Base-by-base conservation (phyloP, 139 green algal genomes). In the Chlamydomonas incerta region DNA sequence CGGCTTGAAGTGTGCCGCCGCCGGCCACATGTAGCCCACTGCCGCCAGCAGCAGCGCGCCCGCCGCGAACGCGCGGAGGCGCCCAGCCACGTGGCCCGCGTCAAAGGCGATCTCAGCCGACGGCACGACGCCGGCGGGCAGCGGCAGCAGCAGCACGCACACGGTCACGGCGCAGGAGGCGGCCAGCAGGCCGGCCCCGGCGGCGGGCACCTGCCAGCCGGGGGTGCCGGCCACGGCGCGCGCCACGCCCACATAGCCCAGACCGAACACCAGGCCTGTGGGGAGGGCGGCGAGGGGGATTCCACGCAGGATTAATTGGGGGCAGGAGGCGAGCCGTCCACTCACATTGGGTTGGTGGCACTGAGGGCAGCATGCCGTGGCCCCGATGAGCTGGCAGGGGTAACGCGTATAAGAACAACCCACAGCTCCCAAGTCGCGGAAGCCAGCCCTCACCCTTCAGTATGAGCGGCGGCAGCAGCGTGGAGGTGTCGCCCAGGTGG, bases 81-180 rank as follows among this genome's bases (percentile, higher is more conserved):
- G 37, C n/a, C 68, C 73, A 1, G 76, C 58, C 71, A 31, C 24
- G 31, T 35, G 72, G 68, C 73, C 72, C 26, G 80, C 31, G 34
- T 83, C 80, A 11, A 76, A 91, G 28, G 68, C 80, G 20, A 83
- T 86, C 9, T 87, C 69, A 0, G 88, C 81, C 62, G 81, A 57
- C 33, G 81, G 60, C 31, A 46, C 82, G 6, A 70, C 8, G 0
- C 58, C 72, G 20, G 35, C 65, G 3, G 73, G 81, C 69, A 71
- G 70, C 63, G 31, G 69, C 70, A 68, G n/a, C 37, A 83, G 77
- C 77, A 83, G 63, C 63, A 50, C 34, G 26, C 41, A 26, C 31
- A 74, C 77, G 20, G 47, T 33, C 6, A 0, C 24, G n/a, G n/a
- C 35, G 35, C 24, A 20, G 0, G 20, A 15, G 37, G 24, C 55